phyloP scores from a whole-genome alignment of 1,284 basidiomycete species.

The Austroboletus novae-zelandiae region DNA sequence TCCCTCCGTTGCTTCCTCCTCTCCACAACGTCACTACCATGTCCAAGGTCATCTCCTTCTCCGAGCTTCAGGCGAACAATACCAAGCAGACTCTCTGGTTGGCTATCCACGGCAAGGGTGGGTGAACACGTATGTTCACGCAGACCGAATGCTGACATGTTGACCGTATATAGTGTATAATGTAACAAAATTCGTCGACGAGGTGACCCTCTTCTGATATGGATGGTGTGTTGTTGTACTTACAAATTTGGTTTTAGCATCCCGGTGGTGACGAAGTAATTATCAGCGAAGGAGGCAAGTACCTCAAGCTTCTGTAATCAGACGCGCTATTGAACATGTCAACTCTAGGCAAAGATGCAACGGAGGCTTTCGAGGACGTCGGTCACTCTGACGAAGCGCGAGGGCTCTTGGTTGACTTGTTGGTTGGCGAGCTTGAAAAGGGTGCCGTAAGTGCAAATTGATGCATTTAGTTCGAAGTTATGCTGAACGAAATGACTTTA shows the following conservation, averaged over 20 bases:
- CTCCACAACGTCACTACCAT: conserved; percentile 29
- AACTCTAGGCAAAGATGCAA: conserved; percentile 80
- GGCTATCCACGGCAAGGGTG: conserved; percentile 83
- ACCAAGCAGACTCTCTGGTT: conserved; percentile 76
- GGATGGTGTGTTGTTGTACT: conserved; percentile 2
- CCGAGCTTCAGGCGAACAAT: conserved; percentile 74
- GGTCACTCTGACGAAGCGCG: conserved; percentile 99
- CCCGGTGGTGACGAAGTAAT: conserved; percentile 95
- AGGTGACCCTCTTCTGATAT: conserved; percentile 56
- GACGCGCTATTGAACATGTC: conserved; percentile 4
- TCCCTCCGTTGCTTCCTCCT: conserved; percentile 21
- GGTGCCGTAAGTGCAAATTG: conserved; percentile 50
- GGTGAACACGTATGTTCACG: conserved; percentile 28
- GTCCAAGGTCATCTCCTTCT: conserved; percentile 64
- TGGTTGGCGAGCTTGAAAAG: conserved; percentile 78
- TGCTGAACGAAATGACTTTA: conserved; percentile 4
- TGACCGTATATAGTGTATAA: conserved; percentile 77
- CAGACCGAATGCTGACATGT: conserved; percentile 28
- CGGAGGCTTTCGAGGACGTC: conserved; percentile 98
- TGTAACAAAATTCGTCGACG: conserved; percentile 92
- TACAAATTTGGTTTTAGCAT: conserved; percentile 55
- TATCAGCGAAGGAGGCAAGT: conserved; percentile 87
- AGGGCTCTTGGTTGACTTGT: conserved; percentile 76
- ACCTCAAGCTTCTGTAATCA: conserved; percentile 11
- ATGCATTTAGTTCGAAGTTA: not conserved